These are phyloP conservation scores for Monocercomonoides exilis DNA, from an alignment of 78 protist species.

Conservation along the genomic window DNA sequence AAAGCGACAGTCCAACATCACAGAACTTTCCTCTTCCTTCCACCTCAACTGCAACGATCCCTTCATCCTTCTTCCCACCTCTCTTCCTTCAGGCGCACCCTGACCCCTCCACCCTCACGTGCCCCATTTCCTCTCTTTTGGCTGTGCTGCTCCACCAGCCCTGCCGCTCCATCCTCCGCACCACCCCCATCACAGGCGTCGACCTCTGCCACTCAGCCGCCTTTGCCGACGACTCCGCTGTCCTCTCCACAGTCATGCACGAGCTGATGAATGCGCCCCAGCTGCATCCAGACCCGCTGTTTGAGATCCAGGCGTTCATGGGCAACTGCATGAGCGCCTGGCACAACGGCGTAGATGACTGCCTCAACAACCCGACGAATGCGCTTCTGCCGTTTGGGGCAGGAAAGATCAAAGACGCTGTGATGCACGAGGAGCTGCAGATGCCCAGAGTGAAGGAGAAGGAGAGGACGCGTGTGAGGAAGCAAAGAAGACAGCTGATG, in stretches of 20 bases:
- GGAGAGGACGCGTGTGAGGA: too few relatives aligned
- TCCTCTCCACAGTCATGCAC: neutral
- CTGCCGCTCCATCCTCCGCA: neutral
- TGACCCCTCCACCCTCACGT: neutral
- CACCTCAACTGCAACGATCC: too few relatives aligned
- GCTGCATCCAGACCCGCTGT: neutral
- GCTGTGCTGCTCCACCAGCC: neutral
- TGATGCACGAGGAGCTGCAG: too few relatives aligned
- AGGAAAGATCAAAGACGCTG: too few relatives aligned
- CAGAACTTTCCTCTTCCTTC: too few relatives aligned
- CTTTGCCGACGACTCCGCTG: neutral
- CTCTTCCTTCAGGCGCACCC: neutral
- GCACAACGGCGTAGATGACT: neutral
- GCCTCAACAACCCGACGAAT: neutral
- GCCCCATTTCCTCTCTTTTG: neutral
- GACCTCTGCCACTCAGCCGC: neutral
- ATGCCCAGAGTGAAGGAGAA: too few relatives aligned
- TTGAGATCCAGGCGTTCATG: neutral
- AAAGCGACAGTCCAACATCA: neutral
- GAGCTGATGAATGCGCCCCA: neutral
- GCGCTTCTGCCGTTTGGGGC: neutral
- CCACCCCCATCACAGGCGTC: neutral
- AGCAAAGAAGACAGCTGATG: too few relatives aligned
- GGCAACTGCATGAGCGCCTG: neutral
- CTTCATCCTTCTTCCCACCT: neutral